Evolutionary conservation across 73 alveolate genomes (phyloP), one percentile per base, ranked within the genome.

Genomic region (Strombidium stylifer): DNA sequence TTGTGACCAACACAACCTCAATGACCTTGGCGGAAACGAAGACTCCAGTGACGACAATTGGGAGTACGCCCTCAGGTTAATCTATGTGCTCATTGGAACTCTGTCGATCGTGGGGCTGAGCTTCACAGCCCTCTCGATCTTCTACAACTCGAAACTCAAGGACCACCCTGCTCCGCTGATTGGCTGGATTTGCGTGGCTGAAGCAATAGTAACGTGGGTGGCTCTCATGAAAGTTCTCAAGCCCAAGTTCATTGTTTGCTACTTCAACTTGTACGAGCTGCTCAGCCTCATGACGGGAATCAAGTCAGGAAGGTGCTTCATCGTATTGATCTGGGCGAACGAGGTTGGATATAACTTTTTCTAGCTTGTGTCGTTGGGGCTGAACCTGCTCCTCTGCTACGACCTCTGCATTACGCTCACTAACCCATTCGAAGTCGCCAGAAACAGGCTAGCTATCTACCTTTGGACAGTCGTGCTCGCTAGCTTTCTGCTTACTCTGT

Each of bases 341-440:
- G 36, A 37, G 41, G 25, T 78, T 28, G 52, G 70, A 16, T 42
- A 35, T 40, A 44, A 54, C 37, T 78, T 66, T 55, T 78, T 67
- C 48, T 21, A 58, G 42, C 25, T 62, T 14, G 40, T 67, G 30
- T 67, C 84, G 8, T 44, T 78, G 26, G 70, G 61, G 2, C 45
- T 78, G 49, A 78, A 78, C 67, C 37, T 65, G 5, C 54, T 62
- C 26, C 59, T 78, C 18, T 78, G 90, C 23, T 55, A 70, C 21
- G 90, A 78, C 27, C 31, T 78, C 50, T 50, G 50, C 14, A n/a
- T 28, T 15, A 78, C 90, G 1, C 66, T 78, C 4, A 56, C 35
- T 20, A 53, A 78, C 21, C 90, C 90, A 11, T 78, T 78, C 66
- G 40, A 39, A 53, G 84, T 83, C 14, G 82, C 79, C 16, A 41